Conservation (phyloP, 805 yeast species). For the Yarrowia hollandica region DNA sequence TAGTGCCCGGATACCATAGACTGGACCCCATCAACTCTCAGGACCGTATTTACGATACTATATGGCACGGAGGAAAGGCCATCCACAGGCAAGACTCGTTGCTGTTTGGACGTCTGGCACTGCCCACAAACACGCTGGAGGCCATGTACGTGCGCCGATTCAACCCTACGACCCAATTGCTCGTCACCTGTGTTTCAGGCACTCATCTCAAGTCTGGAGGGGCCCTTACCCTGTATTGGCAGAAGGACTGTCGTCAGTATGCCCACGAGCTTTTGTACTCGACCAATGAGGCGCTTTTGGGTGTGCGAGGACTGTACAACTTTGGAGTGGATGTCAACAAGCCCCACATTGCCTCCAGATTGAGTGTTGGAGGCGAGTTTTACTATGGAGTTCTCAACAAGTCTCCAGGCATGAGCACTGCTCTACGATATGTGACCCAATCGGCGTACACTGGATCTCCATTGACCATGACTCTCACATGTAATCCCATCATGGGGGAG, state of each 20-base stretch:
- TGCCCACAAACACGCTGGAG: constrained; percentile 84
- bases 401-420: constrained; percentile 87
- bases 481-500: constrained; percentile 89
- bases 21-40: constrained; percentile 49
- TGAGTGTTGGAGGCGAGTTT: constrained; percentile 77
- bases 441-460: constrained; percentile 89
- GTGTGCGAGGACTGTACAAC: constrained; percentile 76
- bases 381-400: constrained; percentile 84
- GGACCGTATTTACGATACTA: constrained; percentile 36
- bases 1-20: constrained; percentile 65
- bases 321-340: constrained; percentile 44
- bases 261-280: constrained; percentile 77
- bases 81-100: constrained; percentile 46
- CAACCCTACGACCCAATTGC: constrained; percentile 59
- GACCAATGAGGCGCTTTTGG: constrained; percentile 79
- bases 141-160: constrained; percentile 77
- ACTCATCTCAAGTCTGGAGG: constrained; percentile 55
- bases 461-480: constrained; percentile 77
- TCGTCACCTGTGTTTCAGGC: constrained; percentile 74
- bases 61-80: constrained; percentile 38
- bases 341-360: constrained; percentile 47
- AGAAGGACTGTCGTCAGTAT: constrained; percentile 60
- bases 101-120: constrained; percentile 80
- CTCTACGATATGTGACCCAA: constrained; percentile 79
- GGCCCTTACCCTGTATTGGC: constrained; percentile 51